Percentiles rank a stretch among this genome's conserved stretches.
These are phyloP conservation scores for Euphrasia confusa DNA, from an alignment of 257 asterid genomes.

Conservation along the genomic window DNA sequence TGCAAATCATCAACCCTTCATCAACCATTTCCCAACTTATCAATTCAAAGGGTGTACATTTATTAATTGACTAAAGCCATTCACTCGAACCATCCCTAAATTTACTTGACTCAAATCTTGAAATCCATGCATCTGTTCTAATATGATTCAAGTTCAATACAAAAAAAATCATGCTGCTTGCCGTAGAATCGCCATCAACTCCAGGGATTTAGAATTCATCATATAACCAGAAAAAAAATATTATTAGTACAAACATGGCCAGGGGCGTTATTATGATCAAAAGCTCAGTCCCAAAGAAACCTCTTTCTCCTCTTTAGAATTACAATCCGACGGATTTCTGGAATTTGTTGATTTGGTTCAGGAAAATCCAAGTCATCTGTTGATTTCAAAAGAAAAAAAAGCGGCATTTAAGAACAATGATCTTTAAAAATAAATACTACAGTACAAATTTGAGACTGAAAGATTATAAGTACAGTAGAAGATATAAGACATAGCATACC, in stretches of 20 bases:
- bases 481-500: constrained; percentile 38
- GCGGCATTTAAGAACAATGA: background rate
- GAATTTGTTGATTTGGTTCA: constrained; percentile 75
- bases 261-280: constrained; percentile 28
- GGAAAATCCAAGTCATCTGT: constrained; percentile 98
- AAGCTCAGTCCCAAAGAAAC: constrained; percentile 18
- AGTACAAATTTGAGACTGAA: too few species aligned
- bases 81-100: too few species aligned
- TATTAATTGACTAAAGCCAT: too few species aligned
- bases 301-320: constrained; percentile 23
- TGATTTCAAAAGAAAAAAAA: background rate
- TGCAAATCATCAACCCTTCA: too few species aligned
- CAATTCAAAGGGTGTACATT: too few species aligned
- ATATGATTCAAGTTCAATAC: constrained; percentile 22
- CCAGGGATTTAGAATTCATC: constrained; percentile 23
- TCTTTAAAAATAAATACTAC: background rate
- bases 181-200: constrained; percentile 20
- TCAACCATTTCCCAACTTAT: too few species aligned
- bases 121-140: constrained; percentile 26
- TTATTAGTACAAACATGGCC: constrained; percentile 18
- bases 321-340: constrained; percentile 60
- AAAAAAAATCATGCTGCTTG: constrained; percentile 21
- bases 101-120: background rate
- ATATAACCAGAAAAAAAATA: constrained; percentile 16
- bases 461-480: too few species aligned